Conservation (phyloP, 1,139 yeast genomes). For the Saccharomyces hybrid region DNA sequence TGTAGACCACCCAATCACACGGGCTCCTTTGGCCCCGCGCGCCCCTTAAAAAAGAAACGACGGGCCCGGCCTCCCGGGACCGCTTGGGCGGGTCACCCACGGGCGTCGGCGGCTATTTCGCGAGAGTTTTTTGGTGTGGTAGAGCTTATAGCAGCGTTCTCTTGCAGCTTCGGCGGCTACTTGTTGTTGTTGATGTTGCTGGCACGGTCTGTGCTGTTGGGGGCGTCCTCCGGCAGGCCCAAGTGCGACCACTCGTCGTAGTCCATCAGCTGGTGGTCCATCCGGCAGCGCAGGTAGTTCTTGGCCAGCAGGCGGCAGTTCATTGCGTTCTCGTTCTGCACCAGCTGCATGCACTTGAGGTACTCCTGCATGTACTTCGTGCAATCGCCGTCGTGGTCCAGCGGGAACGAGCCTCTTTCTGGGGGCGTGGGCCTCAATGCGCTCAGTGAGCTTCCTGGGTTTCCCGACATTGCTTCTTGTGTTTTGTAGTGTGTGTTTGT, state of each 20-base stretch:
- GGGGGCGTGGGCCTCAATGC: conserved; percentile 86
- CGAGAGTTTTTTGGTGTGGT: neutral
- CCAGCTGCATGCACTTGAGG: conserved; percentile 68
- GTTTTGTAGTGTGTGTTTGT: neutral
- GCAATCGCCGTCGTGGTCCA: conserved; percentile 89
- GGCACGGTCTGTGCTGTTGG: neutral
- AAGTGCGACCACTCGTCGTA: conserved; percentile 72
- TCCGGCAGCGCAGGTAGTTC: conserved; percentile 72
- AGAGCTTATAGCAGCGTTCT: neutral
- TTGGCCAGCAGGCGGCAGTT: conserved; percentile 83
- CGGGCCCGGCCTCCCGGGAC: neutral
- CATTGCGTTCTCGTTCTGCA: conserved; percentile 77
- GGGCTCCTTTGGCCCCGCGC: neutral
- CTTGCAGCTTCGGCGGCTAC: neutral
- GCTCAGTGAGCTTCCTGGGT: conserved; percentile 39
- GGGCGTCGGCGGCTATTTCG: neutral
- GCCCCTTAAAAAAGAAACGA: neutral
- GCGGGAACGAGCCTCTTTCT: conserved; percentile 90
- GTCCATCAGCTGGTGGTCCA: conserved; percentile 87
- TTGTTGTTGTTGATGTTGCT: neutral
- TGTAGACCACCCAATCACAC: neutral
- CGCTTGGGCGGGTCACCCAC: neutral
- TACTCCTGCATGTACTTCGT: conserved; percentile 66
- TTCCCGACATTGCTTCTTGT: conserved; percentile 26
- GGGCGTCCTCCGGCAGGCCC: conserved; percentile 66